Conservation (phyloP, 2,329 filamentous ascomycete genomes). For the Cytospora schulzeri region DNA sequence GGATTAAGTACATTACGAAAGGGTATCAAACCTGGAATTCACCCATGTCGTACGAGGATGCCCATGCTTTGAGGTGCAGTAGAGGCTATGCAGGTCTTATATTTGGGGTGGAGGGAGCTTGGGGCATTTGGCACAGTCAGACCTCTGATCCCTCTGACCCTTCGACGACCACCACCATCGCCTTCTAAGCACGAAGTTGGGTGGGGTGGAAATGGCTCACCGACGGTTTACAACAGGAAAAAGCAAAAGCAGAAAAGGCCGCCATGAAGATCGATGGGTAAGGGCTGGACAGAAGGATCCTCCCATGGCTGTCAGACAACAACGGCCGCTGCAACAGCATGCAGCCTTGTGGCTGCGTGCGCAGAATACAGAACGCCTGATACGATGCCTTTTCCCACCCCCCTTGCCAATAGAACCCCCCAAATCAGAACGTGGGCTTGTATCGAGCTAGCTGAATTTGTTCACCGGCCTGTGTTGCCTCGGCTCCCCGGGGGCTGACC, state of each 20-base stretch:
- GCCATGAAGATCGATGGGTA: constrained; percentile 13
- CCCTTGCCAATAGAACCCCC: neutral
- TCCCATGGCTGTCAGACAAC: constrained; percentile 6
- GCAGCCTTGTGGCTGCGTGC: constrained; percentile 11
- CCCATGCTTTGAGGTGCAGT: constrained; percentile 17
- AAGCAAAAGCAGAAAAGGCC: neutral
- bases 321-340: constrained; percentile 7
- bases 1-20: neutral
- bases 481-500: neutral
- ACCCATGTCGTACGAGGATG: constrained; percentile 3
- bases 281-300: constrained; percentile 5
- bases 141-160: neutral
- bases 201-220: neutral
- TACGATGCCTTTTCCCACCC: neutral
- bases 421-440: neutral
- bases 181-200: neutral
- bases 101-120: neutral
- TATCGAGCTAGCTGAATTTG: neutral
- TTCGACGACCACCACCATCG: neutral
- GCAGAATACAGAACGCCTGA: neutral
- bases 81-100: constrained; percentile 10
- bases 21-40: constrained; percentile 1
- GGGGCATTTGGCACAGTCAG: neutral
- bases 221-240: neutral
- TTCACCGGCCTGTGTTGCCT: neutral